These are phyloP conservation scores for Daldinia vernicosa DNA, from an alignment of 495 filamentous ascomycete genomes.

Conservation along the genomic window DNA sequence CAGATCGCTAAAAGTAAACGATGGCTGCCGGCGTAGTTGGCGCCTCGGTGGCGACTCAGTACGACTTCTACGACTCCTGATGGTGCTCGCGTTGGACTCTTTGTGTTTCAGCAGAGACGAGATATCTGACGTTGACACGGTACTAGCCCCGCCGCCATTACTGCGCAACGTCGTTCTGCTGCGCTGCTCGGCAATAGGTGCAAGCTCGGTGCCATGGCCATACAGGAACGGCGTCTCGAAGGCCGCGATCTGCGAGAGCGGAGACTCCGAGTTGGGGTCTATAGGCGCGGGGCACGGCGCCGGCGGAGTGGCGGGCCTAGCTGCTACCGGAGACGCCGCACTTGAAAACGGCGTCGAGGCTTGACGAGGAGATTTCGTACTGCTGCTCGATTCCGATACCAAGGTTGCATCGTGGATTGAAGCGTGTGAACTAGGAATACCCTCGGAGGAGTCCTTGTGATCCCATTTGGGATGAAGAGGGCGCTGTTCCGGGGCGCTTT, in stretches of 20 bases:
- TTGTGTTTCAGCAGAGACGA: conserved; percentile 41
- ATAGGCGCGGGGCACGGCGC: conserved; percentile 13
- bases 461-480: conserved; percentile 35
- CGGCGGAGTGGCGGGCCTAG: conserved; percentile 32
- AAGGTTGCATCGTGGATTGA: conserved; percentile 52
- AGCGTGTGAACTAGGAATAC: conserved; percentile 46
- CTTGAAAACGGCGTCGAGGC: conserved; percentile 27
- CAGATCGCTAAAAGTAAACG: conserved; percentile 51
- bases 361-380: conserved; percentile 37
- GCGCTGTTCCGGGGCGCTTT: conserved; percentile 3
- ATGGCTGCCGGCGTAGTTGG: conserved; percentile 38
- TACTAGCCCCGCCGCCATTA: conserved; percentile 2
- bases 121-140: conserved; percentile 38
- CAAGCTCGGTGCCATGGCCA: conserved; percentile 52
- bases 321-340: not conserved
- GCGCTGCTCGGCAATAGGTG: conserved; percentile 53
- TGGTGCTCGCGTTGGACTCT: conserved; percentile 25
- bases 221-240: conserved; percentile 49
- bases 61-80: conserved; percentile 16
- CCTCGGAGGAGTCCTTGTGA: conserved; percentile 51
- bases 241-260: conserved; percentile 31
- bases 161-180: conserved; percentile 45
- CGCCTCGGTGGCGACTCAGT: not conserved
- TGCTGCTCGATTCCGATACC: conserved; percentile 42
- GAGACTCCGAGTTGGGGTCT: conserved; percentile 39